Evolutionary conservation across 208 protist genomes (phyloP).

Genomic region (Angomonas deanei): DNA sequence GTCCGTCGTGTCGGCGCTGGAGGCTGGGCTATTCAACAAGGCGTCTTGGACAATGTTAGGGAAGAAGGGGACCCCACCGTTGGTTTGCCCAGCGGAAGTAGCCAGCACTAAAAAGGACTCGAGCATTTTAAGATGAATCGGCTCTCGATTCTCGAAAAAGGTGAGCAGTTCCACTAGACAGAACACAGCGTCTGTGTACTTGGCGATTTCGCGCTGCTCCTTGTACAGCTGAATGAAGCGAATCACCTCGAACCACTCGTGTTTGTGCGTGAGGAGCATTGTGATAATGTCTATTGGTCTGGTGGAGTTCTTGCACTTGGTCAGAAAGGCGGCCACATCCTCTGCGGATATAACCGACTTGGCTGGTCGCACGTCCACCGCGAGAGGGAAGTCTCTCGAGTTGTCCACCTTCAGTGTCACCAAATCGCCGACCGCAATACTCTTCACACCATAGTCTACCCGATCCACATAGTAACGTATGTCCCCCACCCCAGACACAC

Average conservation of each 20-base stretch:
- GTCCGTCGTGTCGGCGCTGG: not conserved
- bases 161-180: conserved; percentile 72
- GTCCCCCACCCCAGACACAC: conserved; percentile 58
- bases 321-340: conserved; percentile 63
- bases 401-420: conserved; percentile 77
- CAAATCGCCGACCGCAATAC: conserved; percentile 47
- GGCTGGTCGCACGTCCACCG: conserved; percentile 75
- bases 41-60: conserved; percentile 51
- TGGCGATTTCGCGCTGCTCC: conserved; percentile 14
- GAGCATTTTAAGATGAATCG: conserved; percentile 72
- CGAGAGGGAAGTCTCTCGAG: conserved; percentile 74
- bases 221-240: conserved; percentile 29
- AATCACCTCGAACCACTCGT: conserved; percentile 79
- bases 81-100: not conserved
- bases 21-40: conserved; percentile 9
- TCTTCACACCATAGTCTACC: conserved; percentile 75
- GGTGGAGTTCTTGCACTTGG: conserved; percentile 41
- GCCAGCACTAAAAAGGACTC: conserved; percentile 54
- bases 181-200: conserved; percentile 50
- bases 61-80: conserved; percentile 33
- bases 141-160: conserved; percentile 79
- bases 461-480: conserved; percentile 82
- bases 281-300: conserved; percentile 61
- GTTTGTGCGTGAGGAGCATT: conserved; percentile 70
- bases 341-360: conserved; percentile 45